phyloP scores from a whole-genome alignment of 352 stramenopile genomes.

The Phytophthora ohioensis region DNA sequence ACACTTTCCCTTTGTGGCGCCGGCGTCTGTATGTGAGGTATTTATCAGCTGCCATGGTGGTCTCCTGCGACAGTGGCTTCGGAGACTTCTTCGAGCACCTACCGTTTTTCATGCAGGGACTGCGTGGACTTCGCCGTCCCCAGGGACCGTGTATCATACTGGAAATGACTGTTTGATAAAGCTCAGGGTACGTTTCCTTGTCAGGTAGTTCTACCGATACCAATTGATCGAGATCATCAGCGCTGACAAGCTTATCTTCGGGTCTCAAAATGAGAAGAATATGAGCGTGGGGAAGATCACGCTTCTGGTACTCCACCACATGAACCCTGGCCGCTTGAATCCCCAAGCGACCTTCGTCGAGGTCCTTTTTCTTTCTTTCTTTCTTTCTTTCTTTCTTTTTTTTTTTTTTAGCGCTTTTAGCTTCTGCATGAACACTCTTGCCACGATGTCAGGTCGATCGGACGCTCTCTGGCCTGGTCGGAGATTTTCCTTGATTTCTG shows the following conservation, averaged over 20 bases:
- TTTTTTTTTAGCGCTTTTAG: slow-evolving; percentile 16
- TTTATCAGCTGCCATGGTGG: neutral
- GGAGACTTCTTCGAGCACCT: slow-evolving; percentile 40
- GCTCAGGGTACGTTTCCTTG: neutral
- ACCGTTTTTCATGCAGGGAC: slow-evolving; percentile 30
- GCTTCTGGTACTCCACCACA: slow-evolving; percentile 64
- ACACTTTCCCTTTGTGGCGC: slow-evolving; percentile 5
- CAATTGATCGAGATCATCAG: slow-evolving; percentile 18
- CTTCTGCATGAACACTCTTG: slow-evolving; percentile 36
- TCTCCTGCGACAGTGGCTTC: slow-evolving; percentile 19
- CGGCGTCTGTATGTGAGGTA: neutral
- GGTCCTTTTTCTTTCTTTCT: slow-evolving; percentile 27
- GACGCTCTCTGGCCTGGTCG: slow-evolving; percentile 7
- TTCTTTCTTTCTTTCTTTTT: too few species aligned
- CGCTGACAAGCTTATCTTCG: slow-evolving; percentile 28
- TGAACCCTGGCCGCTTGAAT: slow-evolving; percentile 31
- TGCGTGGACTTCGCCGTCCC: neutral
- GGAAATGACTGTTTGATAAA: slow-evolving; percentile 22
- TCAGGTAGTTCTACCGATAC: slow-evolving; percentile 37
- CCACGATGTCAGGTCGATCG: slow-evolving; percentile 32
- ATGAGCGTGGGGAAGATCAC: slow-evolving; percentile 56
- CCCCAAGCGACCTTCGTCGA: slow-evolving; percentile 35
- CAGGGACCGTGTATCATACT: slow-evolving; percentile 29
- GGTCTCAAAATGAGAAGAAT: slow-evolving; percentile 55
- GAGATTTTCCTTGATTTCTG: slow-evolving; percentile 42